Percentiles rank a stretch among this genome's conserved stretches.
Evolutionary conservation across 352 stramenopile genomes (phyloP).

Genomic region (Globisporangium paddicum): DNA sequence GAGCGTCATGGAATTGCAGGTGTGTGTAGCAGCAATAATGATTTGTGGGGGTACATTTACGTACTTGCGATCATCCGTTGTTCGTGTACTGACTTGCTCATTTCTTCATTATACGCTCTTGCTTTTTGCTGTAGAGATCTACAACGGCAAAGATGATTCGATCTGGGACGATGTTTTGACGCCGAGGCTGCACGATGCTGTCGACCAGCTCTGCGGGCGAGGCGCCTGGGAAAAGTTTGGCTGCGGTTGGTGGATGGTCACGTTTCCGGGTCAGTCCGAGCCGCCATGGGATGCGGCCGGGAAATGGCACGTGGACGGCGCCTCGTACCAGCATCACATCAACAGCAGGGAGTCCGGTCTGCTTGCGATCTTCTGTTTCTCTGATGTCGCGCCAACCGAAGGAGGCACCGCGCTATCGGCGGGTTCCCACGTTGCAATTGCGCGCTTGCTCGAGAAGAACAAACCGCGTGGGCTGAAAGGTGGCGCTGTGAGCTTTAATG

Average conservation of each 20-base stretch:
- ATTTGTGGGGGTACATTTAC: neutral
- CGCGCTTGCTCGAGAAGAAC: conserved; percentile 41
- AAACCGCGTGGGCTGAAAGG: conserved; percentile 58
- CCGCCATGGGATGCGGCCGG: conserved; percentile 60
- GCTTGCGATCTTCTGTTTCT: conserved; percentile 81
- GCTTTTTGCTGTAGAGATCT: conserved; percentile 30
- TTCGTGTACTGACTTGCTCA: neutral
- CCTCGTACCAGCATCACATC: conserved; percentile 66
- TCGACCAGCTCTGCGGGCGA: conserved; percentile 73
- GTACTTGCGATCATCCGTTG: neutral
- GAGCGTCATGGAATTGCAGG: conserved; percentile 54
- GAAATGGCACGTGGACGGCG: conserved; percentile 82
- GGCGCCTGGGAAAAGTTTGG: conserved; percentile 58
- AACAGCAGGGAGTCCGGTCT: conserved; percentile 67
- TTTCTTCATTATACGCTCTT: neutral
- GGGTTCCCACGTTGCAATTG: conserved; percentile 60
- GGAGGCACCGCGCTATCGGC: conserved; percentile 66
- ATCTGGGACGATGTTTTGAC: conserved; percentile 48
- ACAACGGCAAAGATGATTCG: conserved; percentile 27
- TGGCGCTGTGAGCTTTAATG: conserved; percentile 41
- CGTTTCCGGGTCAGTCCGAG: conserved; percentile 51
- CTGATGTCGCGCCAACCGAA: conserved; percentile 50
- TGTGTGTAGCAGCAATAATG: conserved; percentile 9
- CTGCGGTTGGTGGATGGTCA: conserved; percentile 85
- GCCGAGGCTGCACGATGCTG: conserved; percentile 32